phyloP scores from a whole-genome alignment of 164 flowering plant species.

The Akebia trifoliata region DNA sequence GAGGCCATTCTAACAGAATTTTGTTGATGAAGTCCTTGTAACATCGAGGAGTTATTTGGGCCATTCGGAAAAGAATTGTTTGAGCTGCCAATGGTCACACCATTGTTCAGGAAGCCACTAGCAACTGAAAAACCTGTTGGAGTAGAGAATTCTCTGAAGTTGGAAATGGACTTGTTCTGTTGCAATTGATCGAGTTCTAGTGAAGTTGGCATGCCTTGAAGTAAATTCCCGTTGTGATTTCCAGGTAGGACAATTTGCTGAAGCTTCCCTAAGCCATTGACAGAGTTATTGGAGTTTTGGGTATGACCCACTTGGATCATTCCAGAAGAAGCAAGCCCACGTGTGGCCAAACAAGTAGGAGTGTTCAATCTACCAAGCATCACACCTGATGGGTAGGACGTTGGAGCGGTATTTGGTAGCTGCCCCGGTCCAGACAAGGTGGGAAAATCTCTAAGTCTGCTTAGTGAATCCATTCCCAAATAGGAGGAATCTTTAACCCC shows the following conservation, averaged over 20 bases:
- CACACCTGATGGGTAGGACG: constrained; percentile 37
- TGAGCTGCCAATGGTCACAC: constrained; percentile 21
- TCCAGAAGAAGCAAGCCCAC: constrained; percentile 39
- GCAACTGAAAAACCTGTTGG: constrained; percentile 23
- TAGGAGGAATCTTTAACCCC: constrained; percentile 50
- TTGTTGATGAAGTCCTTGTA: constrained; percentile 38
- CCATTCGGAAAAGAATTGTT: constrained; percentile 29
- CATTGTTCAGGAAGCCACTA: constrained; percentile 30
- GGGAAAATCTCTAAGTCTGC: constrained; percentile 48
- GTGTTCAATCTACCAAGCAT: constrained; percentile 58
- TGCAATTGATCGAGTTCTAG: constrained; percentile 50
- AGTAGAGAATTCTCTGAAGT: constrained; percentile 23
- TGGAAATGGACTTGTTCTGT: constrained; percentile 16
- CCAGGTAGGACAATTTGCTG: constrained; percentile 31
- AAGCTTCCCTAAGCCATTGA: constrained; percentile 28
- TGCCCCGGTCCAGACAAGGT: constrained; percentile 46
- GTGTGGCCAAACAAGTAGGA: constrained; percentile 38
- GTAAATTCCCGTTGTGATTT: constrained; percentile 36
- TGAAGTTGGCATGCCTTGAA: constrained; percentile 55
- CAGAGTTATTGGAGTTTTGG: constrained; percentile 34
- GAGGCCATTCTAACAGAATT: constrained; percentile 24
- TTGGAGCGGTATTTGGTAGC: constrained; percentile 30
- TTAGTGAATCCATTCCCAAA: constrained; percentile 44
- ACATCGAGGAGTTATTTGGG: constrained; percentile 30
- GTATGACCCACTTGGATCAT: constrained; percentile 36